phyloP scores from a whole-genome alignment of 352 stramenopile genomes.

The Pythium pyrilobum region DNA sequence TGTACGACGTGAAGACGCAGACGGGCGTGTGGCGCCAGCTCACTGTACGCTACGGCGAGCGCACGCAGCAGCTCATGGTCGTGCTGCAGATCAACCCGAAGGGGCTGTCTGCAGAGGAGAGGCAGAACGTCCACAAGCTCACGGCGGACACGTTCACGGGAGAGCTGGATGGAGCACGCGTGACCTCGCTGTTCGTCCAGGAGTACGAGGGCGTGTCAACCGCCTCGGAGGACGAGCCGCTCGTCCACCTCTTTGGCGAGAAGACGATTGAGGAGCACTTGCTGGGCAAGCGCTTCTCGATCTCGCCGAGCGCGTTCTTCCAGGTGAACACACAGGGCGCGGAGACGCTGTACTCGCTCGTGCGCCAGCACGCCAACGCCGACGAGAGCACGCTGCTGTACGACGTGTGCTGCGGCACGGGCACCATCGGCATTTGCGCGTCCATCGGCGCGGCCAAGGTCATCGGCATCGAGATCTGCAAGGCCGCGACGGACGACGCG shows the following conservation, averaged over 20 bases:
- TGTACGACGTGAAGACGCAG: constrained; percentile 73
- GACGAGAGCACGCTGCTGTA: constrained; percentile 89
- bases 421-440: constrained; percentile 96
- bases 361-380: constrained; percentile 84
- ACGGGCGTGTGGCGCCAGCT: constrained; percentile 71
- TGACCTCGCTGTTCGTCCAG: constrained; percentile 92
- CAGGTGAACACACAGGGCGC: constrained; percentile 95
- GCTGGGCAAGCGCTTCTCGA: constrained; percentile 84
- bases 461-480: constrained; percentile 87
- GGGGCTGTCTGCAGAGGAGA: constrained; percentile 28
- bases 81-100: constrained; percentile 70
- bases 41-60: constrained; percentile 63
- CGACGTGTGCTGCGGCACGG: constrained; percentile 98
- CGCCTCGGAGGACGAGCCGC: constrained; percentile 85
- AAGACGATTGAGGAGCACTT: constrained; percentile 80
- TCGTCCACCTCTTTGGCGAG: constrained; percentile 68
- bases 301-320: constrained; percentile 93
- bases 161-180: constrained; percentile 20
- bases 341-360: constrained; percentile 94
- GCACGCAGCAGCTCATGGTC: constrained; percentile 71
- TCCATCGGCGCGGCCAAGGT: constrained; percentile 76
- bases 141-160: constrained; percentile 41
- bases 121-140: constrained; percentile 32
- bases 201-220: constrained; percentile 89
- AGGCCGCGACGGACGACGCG: constrained; percentile 88